These are phyloP conservation scores for Calonectria henricotiae DNA, from an alignment of 2,329 filamentous ascomycete genomes.

Conservation along the genomic window DNA sequence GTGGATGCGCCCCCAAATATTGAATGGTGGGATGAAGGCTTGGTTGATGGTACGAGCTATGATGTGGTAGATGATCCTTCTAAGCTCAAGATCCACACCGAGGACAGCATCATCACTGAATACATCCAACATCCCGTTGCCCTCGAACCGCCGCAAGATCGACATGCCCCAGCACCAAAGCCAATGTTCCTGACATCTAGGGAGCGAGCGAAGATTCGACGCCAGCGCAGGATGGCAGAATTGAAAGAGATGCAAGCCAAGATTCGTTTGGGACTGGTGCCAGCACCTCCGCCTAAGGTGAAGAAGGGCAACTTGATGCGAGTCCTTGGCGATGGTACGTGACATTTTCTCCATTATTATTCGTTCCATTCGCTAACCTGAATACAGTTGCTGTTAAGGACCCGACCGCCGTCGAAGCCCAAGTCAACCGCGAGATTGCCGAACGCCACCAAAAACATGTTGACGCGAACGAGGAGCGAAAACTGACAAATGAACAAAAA, in stretches of 20 bases:
- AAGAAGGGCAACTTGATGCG: conserved; percentile 99
- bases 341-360: neutral
- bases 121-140: conserved; percentile 95
- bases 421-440: conserved; percentile 93
- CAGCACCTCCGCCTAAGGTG: conserved; percentile 93
- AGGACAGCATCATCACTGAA: conserved; percentile 90
- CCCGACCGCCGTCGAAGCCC: conserved; percentile 95
- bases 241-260: conserved; percentile 98
- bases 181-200: conserved; percentile 93
- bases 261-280: conserved; percentile 90
- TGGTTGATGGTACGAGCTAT: conserved; percentile 84
- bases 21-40: conserved; percentile 98
- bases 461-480: conserved; percentile 84
- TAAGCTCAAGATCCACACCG: conserved; percentile 80
- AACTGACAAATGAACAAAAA: conserved; percentile 89
- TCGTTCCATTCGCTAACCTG: conserved; percentile 43
- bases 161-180: conserved; percentile 83
- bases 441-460: conserved; percentile 88
- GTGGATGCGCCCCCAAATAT: conserved; percentile 88
- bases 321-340: conserved; percentile 86
- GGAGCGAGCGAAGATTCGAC: conserved; percentile 91
- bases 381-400: conserved; percentile 82
- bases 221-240: conserved; percentile 92
- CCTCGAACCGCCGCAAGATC: conserved; percentile 92
- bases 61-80: conserved; percentile 76